These are phyloP conservation scores for Luffa acutangula DNA, from an alignment of 306 rosid genomes.

Conservation along the genomic window DNA sequence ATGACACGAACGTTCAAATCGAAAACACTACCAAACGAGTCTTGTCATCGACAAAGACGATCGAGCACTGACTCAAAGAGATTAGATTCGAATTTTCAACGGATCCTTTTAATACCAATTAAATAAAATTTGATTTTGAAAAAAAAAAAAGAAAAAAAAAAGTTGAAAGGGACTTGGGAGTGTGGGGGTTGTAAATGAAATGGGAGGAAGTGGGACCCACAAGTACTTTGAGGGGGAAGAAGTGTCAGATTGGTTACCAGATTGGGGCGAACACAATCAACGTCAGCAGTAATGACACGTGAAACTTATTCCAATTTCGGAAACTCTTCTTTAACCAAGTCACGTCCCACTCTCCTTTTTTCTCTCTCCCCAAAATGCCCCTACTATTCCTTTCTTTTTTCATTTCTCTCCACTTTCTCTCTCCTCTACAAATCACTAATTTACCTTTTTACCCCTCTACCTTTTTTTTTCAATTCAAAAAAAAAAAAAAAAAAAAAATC, in stretches of 20 bases:
- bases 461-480: no score
- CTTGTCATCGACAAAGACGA: no score
- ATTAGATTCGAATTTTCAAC: not conserved
- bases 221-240: slow-evolving; percentile 3
- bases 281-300: slow-evolving; percentile 37
- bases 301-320: slow-evolving; percentile 37
- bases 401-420: not conserved
- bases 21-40: no score
- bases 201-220: slow-evolving; percentile 12
- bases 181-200: not conserved
- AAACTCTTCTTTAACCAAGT: slow-evolving; percentile 29
- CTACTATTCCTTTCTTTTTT: not conserved
- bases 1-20: no score
- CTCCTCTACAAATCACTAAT: no score
- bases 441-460: not conserved
- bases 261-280: slow-evolving; percentile 40
- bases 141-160: not conserved
- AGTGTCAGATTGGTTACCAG: slow-evolving; percentile 28
- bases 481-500: no score
- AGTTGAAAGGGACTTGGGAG: slow-evolving; percentile 22
- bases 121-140: not conserved
- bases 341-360: slow-evolving; percentile 20
- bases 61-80: no score
- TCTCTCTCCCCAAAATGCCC: not conserved
- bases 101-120: no score